These are phyloP conservation scores for Annulohypoxylon nitens DNA, from an alignment of 495 filamentous ascomycete genomes.

Conservation along the genomic window DNA sequence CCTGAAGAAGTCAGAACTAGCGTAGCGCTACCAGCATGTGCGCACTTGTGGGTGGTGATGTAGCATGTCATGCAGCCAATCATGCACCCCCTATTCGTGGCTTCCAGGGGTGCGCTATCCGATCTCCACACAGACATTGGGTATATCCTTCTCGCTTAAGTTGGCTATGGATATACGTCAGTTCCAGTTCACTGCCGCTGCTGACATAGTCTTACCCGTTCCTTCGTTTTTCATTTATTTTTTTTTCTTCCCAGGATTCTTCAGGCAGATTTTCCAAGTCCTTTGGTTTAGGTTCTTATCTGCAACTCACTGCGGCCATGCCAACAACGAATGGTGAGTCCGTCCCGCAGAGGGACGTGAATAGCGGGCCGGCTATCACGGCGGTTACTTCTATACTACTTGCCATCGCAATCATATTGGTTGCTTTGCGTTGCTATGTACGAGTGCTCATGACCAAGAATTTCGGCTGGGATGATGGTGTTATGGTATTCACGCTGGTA, in stretches of 20 bases:
- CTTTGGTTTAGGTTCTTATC: neutral
- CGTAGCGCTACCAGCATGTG: neutral
- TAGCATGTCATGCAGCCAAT: neutral
- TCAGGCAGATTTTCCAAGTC: neutral
- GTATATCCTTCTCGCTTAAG: neutral
- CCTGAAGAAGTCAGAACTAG: neutral
- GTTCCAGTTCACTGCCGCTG: neutral
- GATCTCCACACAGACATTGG: neutral
- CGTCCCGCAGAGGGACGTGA: neutral
- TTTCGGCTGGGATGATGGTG: neutral
- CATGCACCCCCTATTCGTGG: neutral
- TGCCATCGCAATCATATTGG: neutral
- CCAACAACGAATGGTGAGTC: neutral
- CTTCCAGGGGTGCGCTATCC: neutral
- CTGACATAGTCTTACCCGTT: neutral
- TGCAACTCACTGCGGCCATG: neutral
- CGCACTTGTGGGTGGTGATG: neutral
- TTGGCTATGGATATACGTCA: neutral
- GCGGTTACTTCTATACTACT: neutral
- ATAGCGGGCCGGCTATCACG: neutral
- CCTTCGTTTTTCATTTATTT: neutral
- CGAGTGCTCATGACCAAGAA: neutral
- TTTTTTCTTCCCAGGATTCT: neutral
- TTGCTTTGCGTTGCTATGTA: neutral
- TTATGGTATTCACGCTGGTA: neutral